phyloP scores from a whole-genome alignment of 1,139 yeast genomes.

The Saccharomycopsis hybrid region DNA sequence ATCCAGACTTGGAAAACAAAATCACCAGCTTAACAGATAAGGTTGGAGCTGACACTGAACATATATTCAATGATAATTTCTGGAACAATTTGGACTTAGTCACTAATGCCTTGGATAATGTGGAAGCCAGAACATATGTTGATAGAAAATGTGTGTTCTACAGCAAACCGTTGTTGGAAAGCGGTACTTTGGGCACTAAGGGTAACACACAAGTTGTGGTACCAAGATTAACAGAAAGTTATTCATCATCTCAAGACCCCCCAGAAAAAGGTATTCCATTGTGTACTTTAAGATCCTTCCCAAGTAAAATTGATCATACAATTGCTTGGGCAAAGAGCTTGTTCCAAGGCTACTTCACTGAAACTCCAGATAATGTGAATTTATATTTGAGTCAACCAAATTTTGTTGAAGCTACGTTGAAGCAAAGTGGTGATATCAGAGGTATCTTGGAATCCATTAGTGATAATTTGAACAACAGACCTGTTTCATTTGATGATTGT shows the following conservation, averaged over 20 bases:
- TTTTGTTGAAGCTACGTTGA: constrained; percentile 83
- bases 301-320: constrained; percentile 96
- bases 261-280: constrained; percentile 97
- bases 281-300: constrained; percentile 95
- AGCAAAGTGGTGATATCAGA: constrained; percentile 78
- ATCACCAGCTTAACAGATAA: constrained; percentile 75
- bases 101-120: constrained; percentile 93
- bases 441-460: constrained; percentile 76
- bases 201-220: constrained; percentile 96
- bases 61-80: constrained; percentile 77
- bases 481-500: constrained; percentile 88
- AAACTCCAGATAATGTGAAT: constrained; percentile 89
- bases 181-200: constrained; percentile 97
- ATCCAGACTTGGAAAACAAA: constrained; percentile 73
- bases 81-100: constrained; percentile 83
- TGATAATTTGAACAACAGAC: constrained; percentile 69
- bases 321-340: constrained; percentile 98
- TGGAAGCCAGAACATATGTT: constrained; percentile 95
- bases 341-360: constrained; percentile 90
- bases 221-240: constrained; percentile 89
- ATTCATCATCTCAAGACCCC: constrained; percentile 95
- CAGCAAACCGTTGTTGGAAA: constrained; percentile 85
- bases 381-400: constrained; percentile 86
- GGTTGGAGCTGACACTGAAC: constrained; percentile 90
- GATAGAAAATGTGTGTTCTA: constrained; percentile 95